Evolutionary conservation across 176 grass and related monocot species (phyloP).

Genomic region (Triticum timopheevii): DNA sequence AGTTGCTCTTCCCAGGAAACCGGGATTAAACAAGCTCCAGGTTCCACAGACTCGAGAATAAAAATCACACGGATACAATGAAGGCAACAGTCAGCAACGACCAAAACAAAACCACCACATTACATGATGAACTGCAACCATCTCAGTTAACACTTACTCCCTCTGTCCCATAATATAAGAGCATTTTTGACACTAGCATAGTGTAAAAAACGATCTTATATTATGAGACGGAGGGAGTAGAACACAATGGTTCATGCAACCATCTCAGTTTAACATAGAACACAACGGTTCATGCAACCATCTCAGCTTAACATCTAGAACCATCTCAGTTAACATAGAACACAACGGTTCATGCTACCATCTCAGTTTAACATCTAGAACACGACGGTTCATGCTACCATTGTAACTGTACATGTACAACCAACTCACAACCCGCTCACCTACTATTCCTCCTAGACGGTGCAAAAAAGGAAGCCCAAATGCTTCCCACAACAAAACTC

Average conservation of each 20-base stretch:
- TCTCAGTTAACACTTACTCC: not conserved
- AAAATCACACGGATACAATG: not conserved
- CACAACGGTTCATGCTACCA: not conserved
- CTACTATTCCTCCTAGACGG: not conserved
- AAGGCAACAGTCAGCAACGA: not conserved
- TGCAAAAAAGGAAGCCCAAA: not conserved
- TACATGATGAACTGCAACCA: not conserved
- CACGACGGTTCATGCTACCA: not conserved
- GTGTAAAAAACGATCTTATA: no score
- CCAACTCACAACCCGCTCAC: not conserved
- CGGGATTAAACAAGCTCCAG: no score
- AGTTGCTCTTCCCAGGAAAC: not conserved
- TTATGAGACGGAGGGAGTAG: no score
- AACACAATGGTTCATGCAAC: no score
- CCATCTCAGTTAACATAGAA: no score
- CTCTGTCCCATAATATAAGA: no score
- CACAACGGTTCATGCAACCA: no score
- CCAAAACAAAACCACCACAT: not conserved
- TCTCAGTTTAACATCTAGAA: not conserved
- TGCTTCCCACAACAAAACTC: constrained; percentile 1
- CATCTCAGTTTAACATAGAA: no score
- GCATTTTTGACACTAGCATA: no score
- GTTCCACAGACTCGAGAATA: not conserved
- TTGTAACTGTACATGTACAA: constrained; percentile 23
- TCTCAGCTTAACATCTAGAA: no score